Conservation (phyloP, 345 rosid species). For the Populus ilicifolia region DNA sequence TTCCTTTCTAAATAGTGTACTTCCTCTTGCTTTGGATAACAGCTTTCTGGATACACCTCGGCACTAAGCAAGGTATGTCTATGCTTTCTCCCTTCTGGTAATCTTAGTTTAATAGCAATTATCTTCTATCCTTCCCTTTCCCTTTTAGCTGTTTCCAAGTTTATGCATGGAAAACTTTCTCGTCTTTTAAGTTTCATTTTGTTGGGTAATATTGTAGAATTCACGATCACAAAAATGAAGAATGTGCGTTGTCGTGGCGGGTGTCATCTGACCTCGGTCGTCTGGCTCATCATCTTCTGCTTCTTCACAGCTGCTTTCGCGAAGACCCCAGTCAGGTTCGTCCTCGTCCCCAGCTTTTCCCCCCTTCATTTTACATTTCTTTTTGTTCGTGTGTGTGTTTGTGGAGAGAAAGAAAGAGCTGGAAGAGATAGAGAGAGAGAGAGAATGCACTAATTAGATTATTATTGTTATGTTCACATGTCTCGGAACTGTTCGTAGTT, state of each 20-base stretch:
- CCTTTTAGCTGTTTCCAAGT: background rate
- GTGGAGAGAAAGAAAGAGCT: background rate
- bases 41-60: conserved; percentile 1
- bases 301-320: conserved; percentile 6
- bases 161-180: too few species aligned
- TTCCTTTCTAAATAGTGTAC: background rate
- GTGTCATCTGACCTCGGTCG: background rate
- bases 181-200: background rate
- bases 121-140: too few species aligned
- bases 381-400: background rate
- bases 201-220: background rate
- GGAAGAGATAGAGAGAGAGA: background rate
- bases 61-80: background rate
- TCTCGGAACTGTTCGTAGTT: background rate
- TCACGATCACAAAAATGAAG: conserved; percentile 11
- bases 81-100: background rate
- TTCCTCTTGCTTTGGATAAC: conserved; percentile 1
- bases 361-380: background rate
- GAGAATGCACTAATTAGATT: background rate
- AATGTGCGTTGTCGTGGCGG: conserved; percentile 1
- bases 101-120: background rate
- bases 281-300: conserved; percentile 9
- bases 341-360: background rate
- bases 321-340: conserved; percentile 37
- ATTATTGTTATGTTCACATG: conserved; percentile 9